Conservation (phyloP, 805 yeast genomes). For the Debaryomyces maramus region DNA sequence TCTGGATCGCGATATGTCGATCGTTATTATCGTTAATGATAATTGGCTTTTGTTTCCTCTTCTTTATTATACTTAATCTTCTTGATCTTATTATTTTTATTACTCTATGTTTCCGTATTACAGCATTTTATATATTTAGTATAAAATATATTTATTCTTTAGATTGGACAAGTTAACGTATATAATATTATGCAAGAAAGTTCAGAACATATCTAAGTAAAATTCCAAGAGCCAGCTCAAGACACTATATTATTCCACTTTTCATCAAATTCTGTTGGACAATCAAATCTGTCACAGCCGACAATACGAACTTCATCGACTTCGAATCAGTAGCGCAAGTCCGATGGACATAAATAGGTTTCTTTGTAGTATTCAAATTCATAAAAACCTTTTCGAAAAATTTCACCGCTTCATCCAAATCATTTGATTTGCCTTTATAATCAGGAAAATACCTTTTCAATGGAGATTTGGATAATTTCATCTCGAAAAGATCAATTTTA, state of each 20-base stretch:
- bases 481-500: constrained; percentile 79
- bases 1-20: too few species aligned
- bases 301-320: constrained; percentile 84
- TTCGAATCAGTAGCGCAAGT: constrained; percentile 95
- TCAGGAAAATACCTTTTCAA: constrained; percentile 76
- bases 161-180: neutral
- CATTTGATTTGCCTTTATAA: constrained; percentile 61
- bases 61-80: constrained; percentile 6
- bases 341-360: constrained; percentile 85
- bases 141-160: constrained; percentile 10
- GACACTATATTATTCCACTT: constrained; percentile 67
- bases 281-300: constrained; percentile 90
- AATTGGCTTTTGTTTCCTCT: constrained; percentile 1
- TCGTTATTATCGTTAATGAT: neutral
- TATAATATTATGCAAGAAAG: neutral
- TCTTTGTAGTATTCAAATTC: constrained; percentile 60
- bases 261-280: constrained; percentile 77
- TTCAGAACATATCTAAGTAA: neutral
- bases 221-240: too few species aligned
- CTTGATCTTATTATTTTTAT: constrained; percentile 4
- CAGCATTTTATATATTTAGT: constrained; percentile 10
- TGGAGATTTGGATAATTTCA: constrained; percentile 66
- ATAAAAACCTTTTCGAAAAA: constrained; percentile 72
- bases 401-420: constrained; percentile 63
- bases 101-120: constrained; percentile 5